Evolutionary conservation across 1,284 basidiomycete species (phyloP).

Genomic region (Grifola frondosa): DNA sequence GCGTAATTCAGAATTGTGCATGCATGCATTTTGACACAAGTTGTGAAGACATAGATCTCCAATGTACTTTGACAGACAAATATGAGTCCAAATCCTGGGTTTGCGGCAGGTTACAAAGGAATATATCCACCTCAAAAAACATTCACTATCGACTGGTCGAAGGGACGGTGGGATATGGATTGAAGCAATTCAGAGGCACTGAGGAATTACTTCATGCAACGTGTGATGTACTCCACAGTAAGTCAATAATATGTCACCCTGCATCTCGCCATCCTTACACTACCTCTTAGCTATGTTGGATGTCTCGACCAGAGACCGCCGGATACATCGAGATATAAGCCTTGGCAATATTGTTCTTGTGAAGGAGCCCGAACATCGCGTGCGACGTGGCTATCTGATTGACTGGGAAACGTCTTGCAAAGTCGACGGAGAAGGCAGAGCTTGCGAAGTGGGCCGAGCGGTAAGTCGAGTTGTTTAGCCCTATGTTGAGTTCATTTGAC

Average conservation of each 20-base stretch:
- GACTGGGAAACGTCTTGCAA: constrained; percentile 13
- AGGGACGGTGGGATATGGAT: constrained; percentile 5
- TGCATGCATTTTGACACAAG: neutral
- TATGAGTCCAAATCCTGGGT: too few species aligned
- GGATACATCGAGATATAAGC: constrained; percentile 13
- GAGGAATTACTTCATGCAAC: constrained; percentile 8
- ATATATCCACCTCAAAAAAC: neutral
- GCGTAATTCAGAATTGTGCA: neutral
- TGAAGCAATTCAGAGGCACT: neutral
- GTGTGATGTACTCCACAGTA: constrained; percentile 9
- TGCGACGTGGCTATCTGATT: constrained; percentile 11
- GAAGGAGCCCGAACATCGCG: neutral
- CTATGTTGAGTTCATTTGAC: neutral
- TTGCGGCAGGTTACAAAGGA: neutral
- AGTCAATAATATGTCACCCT: neutral
- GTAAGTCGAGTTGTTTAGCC: too few species aligned
- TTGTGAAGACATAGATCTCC: constrained; percentile 4
- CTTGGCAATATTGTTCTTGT: constrained; percentile 13
- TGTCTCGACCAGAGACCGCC: neutral
- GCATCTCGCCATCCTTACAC: neutral
- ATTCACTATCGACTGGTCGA: constrained; percentile 7
- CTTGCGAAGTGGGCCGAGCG: neutral
- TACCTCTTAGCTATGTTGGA: constrained; percentile 5
- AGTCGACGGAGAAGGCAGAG: constrained; percentile 1
- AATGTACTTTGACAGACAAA: constrained; percentile 2